Percentiles rank a stretch among this genome's conserved stretches.
Conservation (phyloP, 192 early-diverging fungal genomes). For the Entomortierella beljakovae region DNA sequence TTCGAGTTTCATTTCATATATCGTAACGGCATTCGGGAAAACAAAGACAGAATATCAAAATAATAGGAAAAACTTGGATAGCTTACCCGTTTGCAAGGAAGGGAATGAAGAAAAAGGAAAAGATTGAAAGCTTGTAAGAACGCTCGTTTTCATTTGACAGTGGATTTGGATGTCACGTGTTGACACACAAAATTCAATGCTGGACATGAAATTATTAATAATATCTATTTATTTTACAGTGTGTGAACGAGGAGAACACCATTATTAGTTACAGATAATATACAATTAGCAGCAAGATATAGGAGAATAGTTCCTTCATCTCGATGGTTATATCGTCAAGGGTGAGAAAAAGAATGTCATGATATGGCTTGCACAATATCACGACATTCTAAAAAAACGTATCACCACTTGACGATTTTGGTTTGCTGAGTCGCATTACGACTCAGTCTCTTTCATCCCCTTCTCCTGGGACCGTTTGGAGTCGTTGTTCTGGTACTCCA, state of each 20-base stretch:
- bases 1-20: too few relatives aligned
- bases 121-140: too few relatives aligned
- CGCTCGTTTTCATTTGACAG: too few relatives aligned
- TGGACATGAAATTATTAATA: too few relatives aligned
- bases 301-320: neutral
- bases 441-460: neutral
- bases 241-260: conserved; percentile 2
- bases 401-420: conserved; percentile 19
- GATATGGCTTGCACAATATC: neutral
- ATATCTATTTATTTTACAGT: neutral
- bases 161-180: too few relatives aligned
- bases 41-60: too few relatives aligned
- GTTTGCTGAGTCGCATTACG: neutral
- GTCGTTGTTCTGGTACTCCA: neutral
- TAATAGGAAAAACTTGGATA: too few relatives aligned
- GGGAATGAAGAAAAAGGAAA: too few relatives aligned
- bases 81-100: too few relatives aligned
- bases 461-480: neutral
- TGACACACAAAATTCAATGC: too few relatives aligned
- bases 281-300: neutral
- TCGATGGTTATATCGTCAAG: neutral
- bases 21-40: too few relatives aligned
- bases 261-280: neutral
- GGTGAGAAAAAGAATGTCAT: conserved; percentile 33
- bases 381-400: conserved; percentile 30